phyloP scores from a whole-genome alignment of 176 grass and related monocot species.

The Metroxylon sagu region DNA sequence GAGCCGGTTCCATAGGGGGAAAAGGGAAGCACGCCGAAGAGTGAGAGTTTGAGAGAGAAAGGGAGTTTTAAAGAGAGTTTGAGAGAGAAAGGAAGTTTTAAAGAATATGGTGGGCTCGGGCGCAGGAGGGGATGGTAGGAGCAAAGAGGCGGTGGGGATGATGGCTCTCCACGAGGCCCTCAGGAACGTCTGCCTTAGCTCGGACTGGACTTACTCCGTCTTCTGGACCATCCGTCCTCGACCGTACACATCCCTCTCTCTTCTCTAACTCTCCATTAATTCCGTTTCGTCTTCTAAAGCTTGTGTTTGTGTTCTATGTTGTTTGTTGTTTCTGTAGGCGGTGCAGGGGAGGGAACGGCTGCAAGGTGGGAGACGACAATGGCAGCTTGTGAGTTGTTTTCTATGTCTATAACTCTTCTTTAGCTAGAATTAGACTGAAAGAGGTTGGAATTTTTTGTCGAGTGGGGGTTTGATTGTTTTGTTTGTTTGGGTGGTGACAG shows the following conservation, averaged over 20 bases:
- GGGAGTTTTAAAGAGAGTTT: neutral
- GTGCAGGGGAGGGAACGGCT: conserved; percentile 91
- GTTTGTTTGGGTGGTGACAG: conserved; percentile 14
- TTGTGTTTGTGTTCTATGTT: neutral
- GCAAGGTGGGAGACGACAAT: conserved; percentile 98
- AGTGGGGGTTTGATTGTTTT: neutral
- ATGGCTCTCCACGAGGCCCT: conserved; percentile 96
- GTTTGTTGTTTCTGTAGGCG: conserved; percentile 25
- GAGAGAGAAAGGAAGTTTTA: conserved; percentile 3
- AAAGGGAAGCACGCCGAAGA: conserved; percentile 31
- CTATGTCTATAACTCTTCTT: no score
- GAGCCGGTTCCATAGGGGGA: neutral
- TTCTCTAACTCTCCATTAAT: neutral
- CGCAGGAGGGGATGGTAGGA: conserved; percentile 28
- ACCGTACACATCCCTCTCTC: conserved; percentile 29
- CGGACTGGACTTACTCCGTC: conserved; percentile 99
- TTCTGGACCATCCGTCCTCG: conserved; percentile 99
- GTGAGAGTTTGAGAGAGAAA: conserved; percentile 7
- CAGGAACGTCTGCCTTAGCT: conserved; percentile 87
- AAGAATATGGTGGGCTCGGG: conserved; percentile 64
- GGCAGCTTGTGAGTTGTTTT: conserved; percentile 73
- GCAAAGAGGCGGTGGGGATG: conserved; percentile 97
- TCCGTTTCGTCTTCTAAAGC: neutral
- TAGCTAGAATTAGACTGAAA: no score
- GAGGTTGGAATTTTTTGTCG: neutral